phyloP scores from a whole-genome alignment of 305 asterid species.

The Euphrasia arctica region DNA sequence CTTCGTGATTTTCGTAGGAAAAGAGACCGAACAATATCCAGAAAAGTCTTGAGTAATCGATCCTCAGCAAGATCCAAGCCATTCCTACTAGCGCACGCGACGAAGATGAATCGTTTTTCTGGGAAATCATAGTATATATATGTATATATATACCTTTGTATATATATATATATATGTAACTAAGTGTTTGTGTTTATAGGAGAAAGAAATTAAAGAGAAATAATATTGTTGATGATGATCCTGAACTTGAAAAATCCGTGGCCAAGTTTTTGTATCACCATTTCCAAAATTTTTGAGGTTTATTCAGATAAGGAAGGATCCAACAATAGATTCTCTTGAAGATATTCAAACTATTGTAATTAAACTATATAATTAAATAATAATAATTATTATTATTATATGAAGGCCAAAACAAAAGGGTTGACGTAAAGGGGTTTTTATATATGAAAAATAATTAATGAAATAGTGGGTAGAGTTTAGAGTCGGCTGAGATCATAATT shows the following conservation, averaged over 20 bases:
- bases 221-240: background rate
- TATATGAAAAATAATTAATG: background rate
- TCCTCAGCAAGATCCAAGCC: constrained; percentile 76
- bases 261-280: constrained; percentile 50
- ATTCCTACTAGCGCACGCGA: constrained; percentile 38
- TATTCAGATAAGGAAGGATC: constrained; percentile 21
- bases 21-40: constrained; percentile 71
- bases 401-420: background rate
- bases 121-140: constrained; percentile 32
- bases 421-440: constrained; percentile 15
- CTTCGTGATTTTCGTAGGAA: constrained; percentile 78
- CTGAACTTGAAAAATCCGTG: constrained; percentile 75
- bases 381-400: too few relatives aligned
- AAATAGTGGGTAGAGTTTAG: constrained; percentile 24
- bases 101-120: constrained; percentile 33
- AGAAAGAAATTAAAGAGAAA: constrained; percentile 23
- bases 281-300: constrained; percentile 12
- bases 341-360: background rate
- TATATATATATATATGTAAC: too few relatives aligned
- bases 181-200: too few relatives aligned
- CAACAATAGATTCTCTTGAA: constrained; percentile 4
- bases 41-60: constrained; percentile 75
- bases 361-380: background rate
- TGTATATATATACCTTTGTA: too few relatives aligned
- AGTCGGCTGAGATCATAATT: constrained; percentile 28